Evolutionary conservation across 1,139 yeast genomes (phyloP), one percentile per base, ranked within the genome.

Genomic region (Saccharomyces hybrid): DNA sequence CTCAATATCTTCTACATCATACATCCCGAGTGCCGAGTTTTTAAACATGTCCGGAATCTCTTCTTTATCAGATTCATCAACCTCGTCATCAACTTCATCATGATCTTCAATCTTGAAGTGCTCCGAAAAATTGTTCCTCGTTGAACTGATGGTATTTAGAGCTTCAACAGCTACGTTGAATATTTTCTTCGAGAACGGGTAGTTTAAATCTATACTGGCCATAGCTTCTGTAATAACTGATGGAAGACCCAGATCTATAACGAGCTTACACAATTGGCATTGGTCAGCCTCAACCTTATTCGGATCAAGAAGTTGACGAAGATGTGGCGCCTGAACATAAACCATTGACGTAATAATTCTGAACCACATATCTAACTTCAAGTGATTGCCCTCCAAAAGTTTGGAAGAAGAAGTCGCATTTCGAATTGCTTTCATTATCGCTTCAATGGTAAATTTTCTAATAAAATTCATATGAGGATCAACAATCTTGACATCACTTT

Each of bases 11-110:
- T 78, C 86, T 52, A 88, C 84, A 63, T 91, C 97, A 67, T 87
- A 91, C 96, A 91, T 90, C 1, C 97, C 97, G 52, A 91, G 76
- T 0, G 97, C 88, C 0, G 97, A 90, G 67, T 91, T 89, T 53
- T 86, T 77, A 70, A 90, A 84, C 64, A 91, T 75, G 67, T 90
- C 95, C 0, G 96, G 91, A 0, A 90, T 81, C 54, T 88, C 95
- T 51, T 87, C 95, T 51, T 81, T 76, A 38, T 78, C 82, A 42
- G 78, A 75, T 34, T 82, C 88, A 4, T 76, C 82, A n/a, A 74
- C 82, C 12, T 78, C 79, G 51, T 79, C 86, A 42, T 83, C 86
- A 50, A 81, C 87, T 32, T 83, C 88, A 31, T 75, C 88, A 34
- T 75, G 81, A n/a, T 72, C 73, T 46, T 74, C 79, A 8, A 78